A percentile compares a stretch with the other conserved stretches of the same genome.
Conservation (phyloP, 2,329 filamentous ascomycete genomes). For the Aspergillus novoparasiticus region DNA sequence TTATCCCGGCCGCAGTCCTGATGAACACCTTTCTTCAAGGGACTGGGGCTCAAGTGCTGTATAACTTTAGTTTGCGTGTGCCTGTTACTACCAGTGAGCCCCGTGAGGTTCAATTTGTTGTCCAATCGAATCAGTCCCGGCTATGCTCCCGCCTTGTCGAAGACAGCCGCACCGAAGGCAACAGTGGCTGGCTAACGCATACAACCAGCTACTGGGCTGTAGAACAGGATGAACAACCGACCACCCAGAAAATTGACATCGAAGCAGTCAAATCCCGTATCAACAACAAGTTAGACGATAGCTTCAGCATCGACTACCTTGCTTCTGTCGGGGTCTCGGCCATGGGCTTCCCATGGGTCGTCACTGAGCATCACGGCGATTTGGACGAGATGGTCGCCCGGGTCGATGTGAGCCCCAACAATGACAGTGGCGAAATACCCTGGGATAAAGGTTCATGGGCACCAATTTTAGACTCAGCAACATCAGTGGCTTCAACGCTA, state of each 20-base stretch:
- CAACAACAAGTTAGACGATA: constrained; percentile 27
- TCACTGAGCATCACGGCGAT: constrained; percentile 43
- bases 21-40: constrained; percentile 46
- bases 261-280: constrained; percentile 31
- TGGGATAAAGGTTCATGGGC: constrained; percentile 42
- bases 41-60: constrained; percentile 30
- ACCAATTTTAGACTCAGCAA: constrained; percentile 46
- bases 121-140: constrained; percentile 30
- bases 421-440: neutral
- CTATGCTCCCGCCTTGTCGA: constrained; percentile 37
- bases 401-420: constrained; percentile 39
- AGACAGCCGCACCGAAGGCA: neutral
- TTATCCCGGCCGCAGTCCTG: constrained; percentile 46
- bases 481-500: constrained; percentile 46
- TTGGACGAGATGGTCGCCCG: constrained; percentile 44
- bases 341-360: constrained; percentile 48
- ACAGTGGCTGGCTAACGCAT: constrained; percentile 19
- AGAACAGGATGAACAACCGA: neutral
- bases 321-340: constrained; percentile 42
- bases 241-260: constrained; percentile 4
- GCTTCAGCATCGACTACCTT: constrained; percentile 44
- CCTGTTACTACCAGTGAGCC: constrained; percentile 40
- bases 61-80: constrained; percentile 34
- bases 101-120: constrained; percentile 42
- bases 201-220: constrained; percentile 13